Base-by-base conservation (phyloP, 352 stramenopile species). In the Plasmopara viticola region DNA sequence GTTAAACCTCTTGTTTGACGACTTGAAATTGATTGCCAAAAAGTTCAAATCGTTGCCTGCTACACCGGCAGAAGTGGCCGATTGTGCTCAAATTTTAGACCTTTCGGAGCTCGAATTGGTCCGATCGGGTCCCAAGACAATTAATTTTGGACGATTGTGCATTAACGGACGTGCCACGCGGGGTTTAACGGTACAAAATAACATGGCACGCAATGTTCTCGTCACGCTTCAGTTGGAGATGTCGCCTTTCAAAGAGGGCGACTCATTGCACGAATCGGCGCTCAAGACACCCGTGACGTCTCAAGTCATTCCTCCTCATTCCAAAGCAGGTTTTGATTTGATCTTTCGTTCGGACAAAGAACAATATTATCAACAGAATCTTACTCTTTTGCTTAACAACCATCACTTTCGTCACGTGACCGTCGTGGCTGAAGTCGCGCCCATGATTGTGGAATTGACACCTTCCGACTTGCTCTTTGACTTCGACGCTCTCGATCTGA, bases 121-220 rank as follows among this genome's bases (percentile, higher is more conserved):
- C 0, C 30, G 73, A 0, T 74, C 66, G 0, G 84, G 84, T 0
- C 84, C 85, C 0, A 94, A 95, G 58, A 88, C 74, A 9, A 70
- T 98, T 12, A 86, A 97, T 49, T 98, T 98, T 51, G 94, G 94
- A 6, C 79, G 83, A 18, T 61, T 98, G 6, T 94, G 82, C 34
- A 83, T 97, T 14, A 92, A 94, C 9, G 87, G 80, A 0, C 60
- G 76, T 6, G 84, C 66, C 2, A 86, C 63, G 2, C 92, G 91
- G 30, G 90, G 70, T 39, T 69, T 97, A 8, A 88, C 67, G 4
- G 76, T 98, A 5, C 75, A 81, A n/a, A 98, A 98, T 53, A 81
- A 87, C 40, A 59, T 97, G 4, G 18, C 65, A 5, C 79, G 95
- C 9, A 88, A 85, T 40, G 65, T 98, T 6, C 51, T 95, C 1